These are phyloP conservation scores for Torrubiella hemipterigena DNA, from an alignment of 2,329 filamentous ascomycete genomes.

Conservation along the genomic window DNA sequence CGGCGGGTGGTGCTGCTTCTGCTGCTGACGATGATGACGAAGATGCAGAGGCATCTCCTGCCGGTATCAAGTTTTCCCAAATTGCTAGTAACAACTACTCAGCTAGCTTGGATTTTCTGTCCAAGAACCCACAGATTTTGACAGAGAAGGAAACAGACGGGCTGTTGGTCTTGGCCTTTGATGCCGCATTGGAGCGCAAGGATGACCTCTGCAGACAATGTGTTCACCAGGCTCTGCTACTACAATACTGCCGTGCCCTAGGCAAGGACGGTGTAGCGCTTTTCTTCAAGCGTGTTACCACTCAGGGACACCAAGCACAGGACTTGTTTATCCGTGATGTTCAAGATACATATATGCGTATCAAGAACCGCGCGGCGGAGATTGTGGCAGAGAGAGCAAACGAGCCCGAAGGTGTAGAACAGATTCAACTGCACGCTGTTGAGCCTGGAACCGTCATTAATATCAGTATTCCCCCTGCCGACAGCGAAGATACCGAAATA, in stretches of 20 bases:
- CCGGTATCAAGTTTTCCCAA: slow-evolving; percentile 70
- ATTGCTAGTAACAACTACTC: slow-evolving; percentile 68
- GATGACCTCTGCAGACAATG: slow-evolving; percentile 71
- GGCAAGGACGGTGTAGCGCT: slow-evolving; percentile 78
- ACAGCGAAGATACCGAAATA: slow-evolving; percentile 53
- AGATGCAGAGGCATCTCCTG: slow-evolving; percentile 61
- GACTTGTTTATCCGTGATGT: slow-evolving; percentile 91
- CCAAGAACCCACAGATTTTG: slow-evolving; percentile 65
- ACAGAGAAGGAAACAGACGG: slow-evolving; percentile 83
- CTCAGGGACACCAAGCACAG: slow-evolving; percentile 76
- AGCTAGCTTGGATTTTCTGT: slow-evolving; percentile 63
- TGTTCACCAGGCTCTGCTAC: slow-evolving; percentile 81
- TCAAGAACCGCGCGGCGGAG: slow-evolving; percentile 64
- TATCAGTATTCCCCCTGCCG: slow-evolving; percentile 64
- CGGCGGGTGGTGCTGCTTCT: slow-evolving; percentile 8
- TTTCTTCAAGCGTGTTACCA: slow-evolving; percentile 95
- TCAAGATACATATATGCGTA: slow-evolving; percentile 72
- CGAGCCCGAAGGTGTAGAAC: slow-evolving; percentile 64
- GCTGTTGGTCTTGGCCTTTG: slow-evolving; percentile 82
- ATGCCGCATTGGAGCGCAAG: slow-evolving; percentile 66
- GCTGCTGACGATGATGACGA: slow-evolving; percentile 51
- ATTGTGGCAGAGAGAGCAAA: slow-evolving; percentile 45
- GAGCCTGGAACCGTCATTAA: slow-evolving; percentile 87
- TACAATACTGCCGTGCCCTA: slow-evolving; percentile 90
- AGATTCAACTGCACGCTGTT: slow-evolving; percentile 94